Evolutionary conservation across 176 grass and related monocot genomes (phyloP), one percentile per base, ranked within the genome.

Genomic region (Hordeum marinum): DNA sequence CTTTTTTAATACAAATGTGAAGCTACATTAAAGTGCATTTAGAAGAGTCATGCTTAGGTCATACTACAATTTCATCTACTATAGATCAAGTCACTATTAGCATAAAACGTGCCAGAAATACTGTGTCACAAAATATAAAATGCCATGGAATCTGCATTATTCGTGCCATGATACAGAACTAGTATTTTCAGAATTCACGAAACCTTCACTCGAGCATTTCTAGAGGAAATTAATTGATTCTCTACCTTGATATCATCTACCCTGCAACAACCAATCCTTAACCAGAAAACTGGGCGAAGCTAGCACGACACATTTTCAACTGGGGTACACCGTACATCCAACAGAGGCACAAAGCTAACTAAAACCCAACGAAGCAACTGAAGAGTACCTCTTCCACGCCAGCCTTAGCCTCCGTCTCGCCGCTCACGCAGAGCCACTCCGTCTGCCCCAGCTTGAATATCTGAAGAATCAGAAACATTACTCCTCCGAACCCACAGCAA

Each of bases 341-440:
- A 50, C 40, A 70, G 21, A 36, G 8, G 55, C 61, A n/a, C 60
- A 1, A 62, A 79, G n/a, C 18, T 82, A 75, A 80, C 18, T 26
- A 76, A 55, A 81, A 84, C 31, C 10, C 21, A 74, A 60, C 23
- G 13, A 31, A 13, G 27, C 45, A 40, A 60, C 66, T 72, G 62
- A 84, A 34, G 29, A 52, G 41, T 84, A 99, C 97, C 97, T 94
- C 90, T 13, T 96, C 88, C 11, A 66, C 73, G 68, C 87, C 85
- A 23, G 67, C 64, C 54, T 87, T 92, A 46, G 63, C 81, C 75
- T 84, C 91, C 27, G 90, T 85, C 68, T 94, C 91, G 48, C 77
- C 79, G 55, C 71, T 92, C 23, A 96, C 84, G 64, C 92, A 96
- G 26, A 99, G 84, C 97, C 94, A 94, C 40, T 91, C 90, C 57